These are phyloP conservation scores for Aphanocladium album DNA, from an alignment of 2,329 filamentous ascomycete species.

Conservation along the genomic window DNA sequence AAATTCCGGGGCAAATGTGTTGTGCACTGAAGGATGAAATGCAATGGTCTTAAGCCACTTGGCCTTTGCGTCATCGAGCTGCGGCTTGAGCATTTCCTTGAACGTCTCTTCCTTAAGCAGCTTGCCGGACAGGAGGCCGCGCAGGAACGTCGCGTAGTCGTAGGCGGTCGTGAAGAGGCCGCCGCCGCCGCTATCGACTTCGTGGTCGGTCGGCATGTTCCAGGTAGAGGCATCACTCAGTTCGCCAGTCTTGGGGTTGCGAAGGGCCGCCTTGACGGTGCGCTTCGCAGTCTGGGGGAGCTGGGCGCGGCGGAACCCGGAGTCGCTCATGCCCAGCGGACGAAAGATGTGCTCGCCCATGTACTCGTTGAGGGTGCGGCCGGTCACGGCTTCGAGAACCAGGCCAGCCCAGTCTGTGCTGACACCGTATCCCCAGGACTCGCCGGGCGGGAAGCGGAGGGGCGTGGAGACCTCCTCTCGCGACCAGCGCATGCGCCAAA, in stretches of 20 bases:
- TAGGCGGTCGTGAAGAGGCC: conserved; percentile 28
- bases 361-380: conserved; percentile 23
- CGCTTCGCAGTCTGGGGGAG: conserved; percentile 10
- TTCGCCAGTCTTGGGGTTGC: conserved; percentile 1
- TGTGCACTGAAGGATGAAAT: conserved; percentile 19
- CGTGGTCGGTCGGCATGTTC: conserved; percentile 18
- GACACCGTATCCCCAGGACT: conserved; percentile 38
- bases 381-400: conserved; percentile 30
- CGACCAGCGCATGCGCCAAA: conserved; percentile 20
- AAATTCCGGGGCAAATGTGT: conserved; percentile 33
- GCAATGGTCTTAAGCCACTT: conserved; percentile 16
- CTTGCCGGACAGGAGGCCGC: conserved; percentile 19
- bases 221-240: conserved; percentile 3
- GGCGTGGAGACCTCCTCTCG: conserved; percentile 31
- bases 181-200: conserved; percentile 30
- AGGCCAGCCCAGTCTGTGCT: conserved; percentile 35
- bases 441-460: conserved; percentile 32
- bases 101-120: conserved; percentile 20
- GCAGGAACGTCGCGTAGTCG: conserved; percentile 28
- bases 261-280: conserved; percentile 7
- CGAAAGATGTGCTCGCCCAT: conserved; percentile 21
- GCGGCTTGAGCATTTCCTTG: conserved; percentile 26
- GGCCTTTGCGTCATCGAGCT: conserved; percentile 26
- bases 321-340: conserved; percentile 23
- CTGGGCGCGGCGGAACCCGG: conserved; percentile 20